A percentile compares a stretch with the other conserved stretches of the same genome.
phyloP scores from a whole-genome alignment of 495 filamentous ascomycete genomes.

The Aspergillus steynii region DNA sequence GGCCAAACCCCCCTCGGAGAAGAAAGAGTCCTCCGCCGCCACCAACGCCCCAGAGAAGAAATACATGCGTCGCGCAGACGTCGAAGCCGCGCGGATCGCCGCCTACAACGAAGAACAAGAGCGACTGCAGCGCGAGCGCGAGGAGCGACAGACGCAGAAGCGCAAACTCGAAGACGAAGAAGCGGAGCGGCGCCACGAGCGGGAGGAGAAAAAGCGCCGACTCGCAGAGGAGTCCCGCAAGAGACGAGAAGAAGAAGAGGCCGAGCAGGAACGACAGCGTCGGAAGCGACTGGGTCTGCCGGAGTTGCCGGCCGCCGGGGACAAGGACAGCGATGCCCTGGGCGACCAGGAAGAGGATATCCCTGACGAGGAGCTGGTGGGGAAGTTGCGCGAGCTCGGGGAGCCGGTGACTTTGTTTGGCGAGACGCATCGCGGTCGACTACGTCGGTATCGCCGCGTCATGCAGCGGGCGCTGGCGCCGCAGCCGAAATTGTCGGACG shows the following conservation, averaged over 20 bases:
- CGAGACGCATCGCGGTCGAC: conserved; percentile 68
- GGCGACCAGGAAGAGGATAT: conserved; percentile 64
- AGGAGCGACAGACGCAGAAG: conserved; percentile 67
- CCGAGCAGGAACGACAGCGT: conserved; percentile 52
- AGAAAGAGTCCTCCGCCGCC: conserved; percentile 23
- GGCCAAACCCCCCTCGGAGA: conserved; percentile 49
- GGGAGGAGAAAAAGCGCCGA: conserved; percentile 76
- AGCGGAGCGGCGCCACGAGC: conserved; percentile 59
- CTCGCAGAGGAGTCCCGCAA: conserved; percentile 77
- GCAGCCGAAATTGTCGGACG: conserved; percentile 56
- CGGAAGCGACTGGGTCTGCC: conserved; percentile 66
- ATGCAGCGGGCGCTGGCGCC: conserved; percentile 44
- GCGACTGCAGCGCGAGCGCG: conserved; percentile 64
- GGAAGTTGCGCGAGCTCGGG: conserved; percentile 65
- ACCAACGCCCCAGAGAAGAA: conserved; percentile 57
- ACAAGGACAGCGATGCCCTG: conserved; percentile 37
- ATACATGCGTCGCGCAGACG: conserved; percentile 82
- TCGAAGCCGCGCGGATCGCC: conserved; percentile 78
- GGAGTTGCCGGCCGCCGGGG: conserved; percentile 55
- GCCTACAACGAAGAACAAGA: conserved; percentile 81
- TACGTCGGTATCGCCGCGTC: conserved; percentile 68
- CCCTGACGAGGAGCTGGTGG: conserved; percentile 65
- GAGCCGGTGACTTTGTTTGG: conserved; percentile 80
- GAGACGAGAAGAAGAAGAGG: conserved; percentile 70
- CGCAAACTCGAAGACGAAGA: conserved; percentile 92